Evolutionary conservation across 257 asterid species (phyloP).

Genomic region (Gentiana straminea): DNA sequence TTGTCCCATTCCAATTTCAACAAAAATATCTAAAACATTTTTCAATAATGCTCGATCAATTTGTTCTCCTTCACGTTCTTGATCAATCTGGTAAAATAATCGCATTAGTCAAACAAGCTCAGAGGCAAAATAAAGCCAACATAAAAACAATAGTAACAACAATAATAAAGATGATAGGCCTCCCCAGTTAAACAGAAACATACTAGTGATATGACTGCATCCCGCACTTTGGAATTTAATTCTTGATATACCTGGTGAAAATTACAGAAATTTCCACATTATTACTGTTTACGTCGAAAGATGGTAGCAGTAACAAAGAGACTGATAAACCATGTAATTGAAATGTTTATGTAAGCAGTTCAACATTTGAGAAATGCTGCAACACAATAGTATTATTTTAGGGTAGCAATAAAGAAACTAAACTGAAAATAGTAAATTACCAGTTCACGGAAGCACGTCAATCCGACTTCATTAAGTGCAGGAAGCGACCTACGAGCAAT

Average conservation of each 20-base stretch:
- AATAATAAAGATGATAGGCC: too few species aligned
- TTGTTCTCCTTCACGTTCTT: conserved; percentile 98
- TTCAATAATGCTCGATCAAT: conserved; percentile 87
- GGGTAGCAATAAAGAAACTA: background rate
- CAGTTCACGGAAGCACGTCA: conserved; percentile 87
- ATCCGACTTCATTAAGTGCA: conserved; percentile 81
- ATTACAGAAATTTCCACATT: conserved; percentile 4
- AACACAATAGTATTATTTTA: background rate
- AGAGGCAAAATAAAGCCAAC: background rate
- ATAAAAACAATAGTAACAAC: conserved; percentile 2
- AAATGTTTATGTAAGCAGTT: background rate
- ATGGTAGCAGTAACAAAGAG: too few species aligned
- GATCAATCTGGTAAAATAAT: conserved; percentile 52
- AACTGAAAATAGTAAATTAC: conserved; percentile 23
- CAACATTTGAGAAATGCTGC: background rate
- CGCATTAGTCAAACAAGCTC: conserved; percentile 5
- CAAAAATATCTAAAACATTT: conserved; percentile 89
- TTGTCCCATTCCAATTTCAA: conserved; percentile 94
- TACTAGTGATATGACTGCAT: conserved; percentile 94
- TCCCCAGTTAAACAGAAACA: conserved; percentile 6
- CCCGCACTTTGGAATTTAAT: conserved; percentile 71
- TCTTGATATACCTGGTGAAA: conserved; percentile 72
- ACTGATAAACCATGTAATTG: background rate
- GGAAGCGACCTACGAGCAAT: conserved; percentile 97
- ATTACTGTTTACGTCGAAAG: too few species aligned